These are phyloP conservation scores for Diaporthe sp. DNA, from an alignment of 2,329 filamentous ascomycete genomes.

Conservation along the genomic window DNA sequence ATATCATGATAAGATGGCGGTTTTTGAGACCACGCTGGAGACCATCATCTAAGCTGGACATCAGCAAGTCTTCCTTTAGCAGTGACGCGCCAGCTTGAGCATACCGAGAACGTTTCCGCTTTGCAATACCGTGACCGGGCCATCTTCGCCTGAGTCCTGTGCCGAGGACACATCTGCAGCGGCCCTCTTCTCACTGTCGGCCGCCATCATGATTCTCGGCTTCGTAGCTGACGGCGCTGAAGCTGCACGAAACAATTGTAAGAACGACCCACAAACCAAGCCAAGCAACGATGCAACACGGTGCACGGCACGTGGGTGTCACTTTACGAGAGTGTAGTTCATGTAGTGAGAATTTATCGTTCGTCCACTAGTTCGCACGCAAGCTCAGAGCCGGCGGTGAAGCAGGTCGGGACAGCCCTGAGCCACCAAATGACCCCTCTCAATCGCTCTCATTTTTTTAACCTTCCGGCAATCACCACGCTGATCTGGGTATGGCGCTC, in stretches of 20 bases:
- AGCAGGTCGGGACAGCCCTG: conserved; percentile 2
- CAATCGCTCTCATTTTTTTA: not conserved
- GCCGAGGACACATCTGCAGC: not conserved
- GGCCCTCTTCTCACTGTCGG: conserved; percentile 6
- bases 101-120: conserved; percentile 33
- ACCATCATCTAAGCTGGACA: conserved; percentile 24
- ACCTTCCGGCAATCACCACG: conserved; percentile 2
- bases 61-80: not conserved
- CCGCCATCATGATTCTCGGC: not conserved
- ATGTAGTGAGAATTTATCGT: not conserved
- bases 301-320: not conserved
- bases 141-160: not conserved
- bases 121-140: not conserved
- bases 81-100: not conserved
- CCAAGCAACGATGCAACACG: not conserved
- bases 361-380: conserved; percentile 8
- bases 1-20: conserved; percentile 44
- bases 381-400: not conserved
- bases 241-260: not conserved
- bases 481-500: not conserved
- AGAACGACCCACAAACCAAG: not conserved
- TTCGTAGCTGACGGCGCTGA: not conserved
- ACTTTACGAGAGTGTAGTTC: not conserved
- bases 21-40: conserved; percentile 36
- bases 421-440: not conserved